These are phyloP conservation scores for Phytophthora tubulina DNA, from an alignment of 352 stramenopile species.

Conservation along the genomic window DNA sequence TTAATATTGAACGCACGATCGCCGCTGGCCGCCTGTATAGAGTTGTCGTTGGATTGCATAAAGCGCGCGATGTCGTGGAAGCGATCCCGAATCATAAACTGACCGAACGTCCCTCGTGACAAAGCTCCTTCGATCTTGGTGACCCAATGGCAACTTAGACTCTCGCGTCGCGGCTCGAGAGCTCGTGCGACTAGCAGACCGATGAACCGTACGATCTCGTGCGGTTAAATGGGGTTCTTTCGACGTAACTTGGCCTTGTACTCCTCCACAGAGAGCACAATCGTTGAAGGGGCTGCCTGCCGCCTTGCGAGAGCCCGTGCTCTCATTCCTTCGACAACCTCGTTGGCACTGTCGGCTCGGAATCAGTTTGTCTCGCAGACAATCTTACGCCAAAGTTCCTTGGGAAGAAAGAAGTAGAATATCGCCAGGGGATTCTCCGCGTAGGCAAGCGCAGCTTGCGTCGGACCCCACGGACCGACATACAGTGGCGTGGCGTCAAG, in stretches of 20 bases:
- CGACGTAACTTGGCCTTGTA: not conserved
- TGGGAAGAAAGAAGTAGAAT: slow-evolving; percentile 18
- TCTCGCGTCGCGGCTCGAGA: not conserved
- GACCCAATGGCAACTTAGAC: not conserved
- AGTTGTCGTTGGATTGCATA: not conserved
- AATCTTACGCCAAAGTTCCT: slow-evolving; percentile 12
- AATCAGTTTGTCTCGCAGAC: not conserved
- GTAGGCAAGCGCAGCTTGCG: slow-evolving; percentile 2
- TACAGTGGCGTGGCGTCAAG: not conserved
- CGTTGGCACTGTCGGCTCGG: not conserved
- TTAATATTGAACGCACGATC: not conserved
- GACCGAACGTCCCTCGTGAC: not conserved
- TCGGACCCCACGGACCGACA: not conserved
- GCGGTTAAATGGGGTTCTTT: not conserved
- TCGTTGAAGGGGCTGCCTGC: not conserved
- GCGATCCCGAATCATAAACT: not conserved
- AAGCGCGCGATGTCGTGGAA: not conserved
- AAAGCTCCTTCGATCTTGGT: not conserved
- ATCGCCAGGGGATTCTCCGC: not conserved
- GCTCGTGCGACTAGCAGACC: not conserved
- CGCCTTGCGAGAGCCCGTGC: not conserved
- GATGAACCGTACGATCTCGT: not conserved
- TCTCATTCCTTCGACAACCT: not conserved
- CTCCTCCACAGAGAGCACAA: not conserved
- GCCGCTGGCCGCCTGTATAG: not conserved